A percentile compares a stretch with the other conserved stretches of the same genome.
phyloP scores from a whole-genome alignment of 1,284 basidiomycete genomes.

The Ustilago tritici region DNA sequence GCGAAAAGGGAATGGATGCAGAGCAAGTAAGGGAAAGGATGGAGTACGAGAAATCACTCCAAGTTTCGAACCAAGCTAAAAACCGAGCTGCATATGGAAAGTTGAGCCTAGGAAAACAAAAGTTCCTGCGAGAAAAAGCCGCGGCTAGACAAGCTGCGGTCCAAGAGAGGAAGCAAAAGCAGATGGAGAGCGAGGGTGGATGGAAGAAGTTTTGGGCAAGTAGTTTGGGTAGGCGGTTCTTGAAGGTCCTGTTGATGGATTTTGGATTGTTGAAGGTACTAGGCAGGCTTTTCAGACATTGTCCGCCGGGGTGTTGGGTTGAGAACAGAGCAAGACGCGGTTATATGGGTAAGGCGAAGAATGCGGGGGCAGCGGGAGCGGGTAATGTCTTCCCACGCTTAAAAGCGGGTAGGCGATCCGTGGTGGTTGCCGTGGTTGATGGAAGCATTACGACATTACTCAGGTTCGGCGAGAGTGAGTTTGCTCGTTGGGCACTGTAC shows the following conservation, averaged over 20 bases:
- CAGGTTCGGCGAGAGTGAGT: conserved; percentile 86
- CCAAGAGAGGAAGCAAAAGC: background rate
- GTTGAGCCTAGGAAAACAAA: conserved; percentile 39
- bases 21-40: conserved; percentile 39
- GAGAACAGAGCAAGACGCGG: background rate
- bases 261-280: conserved; percentile 10
- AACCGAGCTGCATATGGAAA: conserved; percentile 60
- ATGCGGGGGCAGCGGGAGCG: conserved; percentile 11
- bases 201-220: background rate
- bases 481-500: conserved; percentile 76
- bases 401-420: conserved; percentile 84
- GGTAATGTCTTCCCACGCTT: conserved; percentile 72
- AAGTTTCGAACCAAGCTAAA: conserved; percentile 40
- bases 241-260: conserved; percentile 22
- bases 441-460: conserved; percentile 89
- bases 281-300: conserved; percentile 21
- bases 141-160: conserved; percentile 16
- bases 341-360: background rate
- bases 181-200: background rate
- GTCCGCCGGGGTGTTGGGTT: conserved; percentile 20
- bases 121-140: conserved; percentile 24
- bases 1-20: conserved; percentile 11
- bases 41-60: conserved; percentile 43
- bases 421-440: conserved; percentile 90
- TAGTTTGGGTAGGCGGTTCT: background rate